Base-by-base conservation (phyloP, 1,139 yeast species). In the Magnusiomyces sp. region DNA sequence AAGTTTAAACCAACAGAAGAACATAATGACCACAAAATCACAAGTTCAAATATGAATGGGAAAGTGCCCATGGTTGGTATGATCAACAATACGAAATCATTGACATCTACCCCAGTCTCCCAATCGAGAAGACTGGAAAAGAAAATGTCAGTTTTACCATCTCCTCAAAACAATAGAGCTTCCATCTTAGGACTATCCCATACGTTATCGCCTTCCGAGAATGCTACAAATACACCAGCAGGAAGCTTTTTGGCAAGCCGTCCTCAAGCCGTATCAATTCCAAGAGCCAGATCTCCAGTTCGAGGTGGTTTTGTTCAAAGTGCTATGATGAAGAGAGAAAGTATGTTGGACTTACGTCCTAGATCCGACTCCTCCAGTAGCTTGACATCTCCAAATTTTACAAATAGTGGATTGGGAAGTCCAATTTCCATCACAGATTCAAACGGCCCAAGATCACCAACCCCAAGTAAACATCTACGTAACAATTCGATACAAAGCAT, bases 241-340 rank as follows among this genome's bases (percentile, higher is more conserved):
- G 54, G 54, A 29, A 47, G 48, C 16, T 52, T 52, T 27, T 43
- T 52, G 34, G 52, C 54, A 2, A 41, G 48, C 14, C 39, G 54
- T n/a, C 31, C 48, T 20, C 40, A 48, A 3, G 47, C 52, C 5
- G 40, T 49, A 16, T 45, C 47, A 6, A 20, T 43, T 11, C 48
- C 50, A 10, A 33, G 55, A 29, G 29, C 51, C 2, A 48, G 56
- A 29, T 56, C 62, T 14, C 65, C 65, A 2, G 51, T 57, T 2
- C 45, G 58, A 42, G 65, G 62, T 11, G 60, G 63, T 16, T 63
- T 63, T 50, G 59, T 63, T 11, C 63, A 62, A 36, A 61, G 65
- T 36, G 67, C 67, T 19, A 53, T 63, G 59, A 52, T 62, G 27
- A 60, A 56, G 43, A 55, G 64, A 13, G 65, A 59, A 42, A 55